Conservation (phyloP, 805 yeast genomes). For the Saccharomycopsis schoenii region DNA sequence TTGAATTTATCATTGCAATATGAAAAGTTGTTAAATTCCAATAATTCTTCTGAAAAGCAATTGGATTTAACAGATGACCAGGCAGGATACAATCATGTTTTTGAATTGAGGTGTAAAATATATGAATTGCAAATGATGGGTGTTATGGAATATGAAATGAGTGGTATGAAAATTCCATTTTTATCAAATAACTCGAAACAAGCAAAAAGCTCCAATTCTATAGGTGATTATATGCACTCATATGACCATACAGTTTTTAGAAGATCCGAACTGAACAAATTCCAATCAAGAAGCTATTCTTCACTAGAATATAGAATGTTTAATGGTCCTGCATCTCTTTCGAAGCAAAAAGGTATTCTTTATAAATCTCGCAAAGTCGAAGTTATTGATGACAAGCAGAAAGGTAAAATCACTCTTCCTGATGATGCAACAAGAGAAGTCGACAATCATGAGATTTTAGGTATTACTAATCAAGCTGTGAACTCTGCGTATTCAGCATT, state of each 20-base stretch:
- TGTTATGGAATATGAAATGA: constrained; percentile 81
- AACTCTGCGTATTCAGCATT: constrained; percentile 10
- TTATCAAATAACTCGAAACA: background rate
- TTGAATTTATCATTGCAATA: constrained; percentile 2
- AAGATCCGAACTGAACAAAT: background rate
- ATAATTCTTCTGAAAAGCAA: background rate
- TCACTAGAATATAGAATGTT: background rate
- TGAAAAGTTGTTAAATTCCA: background rate
- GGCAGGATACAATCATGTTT: background rate
- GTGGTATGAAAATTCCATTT: constrained; percentile 25
- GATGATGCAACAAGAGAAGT: background rate
- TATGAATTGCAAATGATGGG: constrained; percentile 99
- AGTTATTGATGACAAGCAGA: background rate
- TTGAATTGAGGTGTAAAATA: constrained; percentile 87
- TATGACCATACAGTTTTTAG: background rate
- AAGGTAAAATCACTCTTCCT: background rate
- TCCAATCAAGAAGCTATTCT: background rate
- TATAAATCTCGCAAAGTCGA: background rate
- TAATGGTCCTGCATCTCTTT: background rate
- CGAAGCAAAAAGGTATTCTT: background rate
- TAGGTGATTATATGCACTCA: background rate
- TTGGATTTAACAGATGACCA: constrained; percentile 5
- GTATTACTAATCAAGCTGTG: constrained; percentile 5
- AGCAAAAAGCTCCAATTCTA: background rate
- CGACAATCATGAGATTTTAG: constrained; percentile 4